Percentiles rank a stretch among this genome's conserved stretches.
Evolutionary conservation across 2,329 filamentous ascomycete species (phyloP).

Genomic region (Lachnellula occidentalis): DNA sequence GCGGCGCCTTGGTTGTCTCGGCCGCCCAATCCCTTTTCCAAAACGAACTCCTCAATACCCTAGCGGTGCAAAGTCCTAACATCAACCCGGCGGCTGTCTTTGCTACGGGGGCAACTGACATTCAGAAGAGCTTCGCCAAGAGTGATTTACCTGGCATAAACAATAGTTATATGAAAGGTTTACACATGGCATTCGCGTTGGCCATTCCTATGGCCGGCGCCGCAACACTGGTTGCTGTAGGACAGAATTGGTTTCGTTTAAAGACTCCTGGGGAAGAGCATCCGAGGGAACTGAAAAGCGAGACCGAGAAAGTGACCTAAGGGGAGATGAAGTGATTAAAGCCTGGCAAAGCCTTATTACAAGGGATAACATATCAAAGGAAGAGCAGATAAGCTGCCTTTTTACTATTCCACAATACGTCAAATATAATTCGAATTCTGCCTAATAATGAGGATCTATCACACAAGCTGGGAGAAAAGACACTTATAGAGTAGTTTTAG

Average conservation of each 20-base stretch:
- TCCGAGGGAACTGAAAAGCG: no score
- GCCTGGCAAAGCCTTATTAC: no score
- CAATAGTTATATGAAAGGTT: slow-evolving; percentile 48
- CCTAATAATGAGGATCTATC: no score
- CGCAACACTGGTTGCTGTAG: not conserved
- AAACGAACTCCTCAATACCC: slow-evolving; percentile 28
- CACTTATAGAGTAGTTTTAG: no score
- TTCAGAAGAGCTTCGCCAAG: slow-evolving; percentile 47
- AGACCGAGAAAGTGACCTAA: no score
- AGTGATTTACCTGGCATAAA: slow-evolving; percentile 48
- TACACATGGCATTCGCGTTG: slow-evolving; percentile 49
- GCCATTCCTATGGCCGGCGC: slow-evolving; percentile 38
- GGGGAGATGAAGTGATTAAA: no score
- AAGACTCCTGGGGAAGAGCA: not conserved
- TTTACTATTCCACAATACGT: no score
- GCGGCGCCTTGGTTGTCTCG: slow-evolving; percentile 51
- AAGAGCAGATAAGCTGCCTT: no score
- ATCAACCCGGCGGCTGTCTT: slow-evolving; percentile 39
- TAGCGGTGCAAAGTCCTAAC: slow-evolving; percentile 33
- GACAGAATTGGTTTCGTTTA: not conserved
- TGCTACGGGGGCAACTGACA: slow-evolving; percentile 49
- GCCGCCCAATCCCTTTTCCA: slow-evolving; percentile 44
- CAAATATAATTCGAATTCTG: no score
- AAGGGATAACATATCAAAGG: no score
- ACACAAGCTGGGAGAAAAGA: no score